phyloP scores from a whole-genome alignment of 768 basidiomycete species.

The Flagelloscypha sp. region DNA sequence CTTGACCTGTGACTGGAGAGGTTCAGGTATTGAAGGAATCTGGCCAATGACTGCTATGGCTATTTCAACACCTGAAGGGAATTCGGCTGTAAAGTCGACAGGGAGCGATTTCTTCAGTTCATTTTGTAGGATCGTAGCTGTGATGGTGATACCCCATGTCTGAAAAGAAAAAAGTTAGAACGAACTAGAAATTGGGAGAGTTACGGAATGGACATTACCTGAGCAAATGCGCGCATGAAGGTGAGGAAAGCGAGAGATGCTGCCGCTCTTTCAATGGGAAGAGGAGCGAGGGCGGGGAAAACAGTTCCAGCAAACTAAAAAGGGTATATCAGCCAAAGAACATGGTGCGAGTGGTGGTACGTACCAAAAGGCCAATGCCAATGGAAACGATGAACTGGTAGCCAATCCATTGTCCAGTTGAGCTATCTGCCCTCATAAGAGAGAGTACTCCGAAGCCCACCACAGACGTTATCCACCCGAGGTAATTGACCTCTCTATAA shows the following conservation, averaged over 20 bases:
- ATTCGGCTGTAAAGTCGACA: conserved; percentile 20
- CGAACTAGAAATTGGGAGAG: not conserved
- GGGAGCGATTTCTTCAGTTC: conserved; percentile 35
- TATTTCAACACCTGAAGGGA: conserved; percentile 30
- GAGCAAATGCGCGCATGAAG: conserved; percentile 28
- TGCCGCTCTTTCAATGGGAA: conserved; percentile 31
- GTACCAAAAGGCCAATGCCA: too few relatives aligned
- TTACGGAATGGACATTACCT: conserved; percentile 15
- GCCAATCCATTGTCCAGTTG: conserved; percentile 11
- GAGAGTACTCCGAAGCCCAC: conserved; percentile 29
- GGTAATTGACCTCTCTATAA: conserved; percentile 24
- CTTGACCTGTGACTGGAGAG: conserved; percentile 25
- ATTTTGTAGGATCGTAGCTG: conserved; percentile 44
- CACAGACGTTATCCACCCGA: conserved; percentile 21
- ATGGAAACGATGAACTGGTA: conserved; percentile 17
- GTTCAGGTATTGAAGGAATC: conserved; percentile 26
- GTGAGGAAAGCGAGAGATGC: conserved; percentile 35
- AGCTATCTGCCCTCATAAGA: conserved; percentile 17
- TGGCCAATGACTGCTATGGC: conserved; percentile 39
- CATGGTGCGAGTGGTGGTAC: too few relatives aligned
- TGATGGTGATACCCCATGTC: conserved; percentile 46
- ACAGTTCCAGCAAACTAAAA: conserved; percentile 16
- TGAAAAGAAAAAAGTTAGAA: conserved; percentile 11
- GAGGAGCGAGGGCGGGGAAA: conserved; percentile 42
- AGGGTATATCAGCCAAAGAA: too few relatives aligned